Evolutionary conservation across 1,284 basidiomycete genomes (phyloP), one percentile per base, ranked within the genome.

Genomic region (Ceratobasidium sp.): DNA sequence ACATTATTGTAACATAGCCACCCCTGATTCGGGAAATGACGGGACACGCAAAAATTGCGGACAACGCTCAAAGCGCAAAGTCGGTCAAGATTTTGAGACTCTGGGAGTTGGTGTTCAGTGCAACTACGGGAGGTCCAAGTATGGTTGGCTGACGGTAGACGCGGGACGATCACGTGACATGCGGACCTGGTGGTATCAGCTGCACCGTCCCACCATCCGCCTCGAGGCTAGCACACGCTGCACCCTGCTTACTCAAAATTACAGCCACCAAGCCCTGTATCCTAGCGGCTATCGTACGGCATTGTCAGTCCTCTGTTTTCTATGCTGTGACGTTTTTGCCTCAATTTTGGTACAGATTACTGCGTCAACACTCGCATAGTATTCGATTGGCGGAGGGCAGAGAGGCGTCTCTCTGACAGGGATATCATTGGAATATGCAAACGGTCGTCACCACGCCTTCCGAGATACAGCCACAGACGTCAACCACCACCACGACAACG

Each of bases 371-470:
- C 33, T 6, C 28, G 28, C 35, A 58, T n/a, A 17, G 33, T 42
- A 71, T 17, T 37, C 66, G 17, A 23, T 35, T 23, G 66, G 39
- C 33, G 39, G 42, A 54, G 66, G 31, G 51, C 66, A 51, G 39
- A 26, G 58, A 39, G 39, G 54, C 26, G 68, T 23, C 51, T 31
- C 35, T 68, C n/a, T 26, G 35, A 53, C 49, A 56, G 37, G 67
- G 35, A 33, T 31, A 31, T 54, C 42, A 20, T 31, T 60, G 60
- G 28, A 74, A 31, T 37, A 74, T 74, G 71, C 71, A 74, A 74
- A 63, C 71, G 17, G 60, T 35, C 31, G 15, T 45, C 35, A 53
- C n/a, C 35, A 31, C 66, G 49, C 39, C 37, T 61, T 49, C 71
- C 60, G 71, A 39, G 33, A 74, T 28, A 51, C 56, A 74, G 42